Base-by-base conservation (phyloP, 192 early-diverging fungal species). In the Allomyces javanicus region DNA sequence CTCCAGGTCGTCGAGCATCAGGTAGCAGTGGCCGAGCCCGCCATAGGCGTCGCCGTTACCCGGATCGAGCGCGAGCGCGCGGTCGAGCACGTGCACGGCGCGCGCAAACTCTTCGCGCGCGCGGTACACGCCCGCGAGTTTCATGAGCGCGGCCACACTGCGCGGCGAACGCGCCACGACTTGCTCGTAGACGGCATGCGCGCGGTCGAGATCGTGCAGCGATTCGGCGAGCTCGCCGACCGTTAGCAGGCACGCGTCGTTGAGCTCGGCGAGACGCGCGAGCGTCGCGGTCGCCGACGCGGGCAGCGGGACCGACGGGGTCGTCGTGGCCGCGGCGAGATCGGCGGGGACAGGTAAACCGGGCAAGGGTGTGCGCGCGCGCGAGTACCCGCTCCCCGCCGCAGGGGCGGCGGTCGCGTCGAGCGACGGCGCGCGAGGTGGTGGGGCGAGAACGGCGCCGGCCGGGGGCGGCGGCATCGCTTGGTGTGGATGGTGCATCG, bases 1-100 rank as follows among this genome's bases (percentile, higher is more conserved):
- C 63, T 92, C 90, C 64, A 97, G 77, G 64, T 97, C 86, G 76
- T 95, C 94, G 78, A 89, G 81, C 92, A 95, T 94, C 55, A 99
- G 77, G 72, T 91, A 94, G 72, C 93, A 96, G 72, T 97, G 94
- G 21, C 93, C 96, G 33, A 87, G 9, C 7, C 23, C 25, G 21
- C 19, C 45, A 27, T 43, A 66, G 21, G 45, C 25, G 17, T 55
- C 23, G n/a, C 33, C 17, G 43, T 43, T 61, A 11, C 23, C 65
- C 22, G 43, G 25, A 12, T 44, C 40, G 61, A 66, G 50, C 9
- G 50, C 17, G 2, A n/a, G 3, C 9, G 50, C 33, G 33, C 33
- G 33, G 33, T 40, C 33, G 7, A 40, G 33, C 4, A 40, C 33
- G 33, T 40, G 33, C 33, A 40, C 33, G 33, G 33, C 33, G 7